Evolutionary conservation across 306 rosid genomes (phyloP), one percentile per base, ranked within the genome.

Genomic region (Cicer arietinum): DNA sequence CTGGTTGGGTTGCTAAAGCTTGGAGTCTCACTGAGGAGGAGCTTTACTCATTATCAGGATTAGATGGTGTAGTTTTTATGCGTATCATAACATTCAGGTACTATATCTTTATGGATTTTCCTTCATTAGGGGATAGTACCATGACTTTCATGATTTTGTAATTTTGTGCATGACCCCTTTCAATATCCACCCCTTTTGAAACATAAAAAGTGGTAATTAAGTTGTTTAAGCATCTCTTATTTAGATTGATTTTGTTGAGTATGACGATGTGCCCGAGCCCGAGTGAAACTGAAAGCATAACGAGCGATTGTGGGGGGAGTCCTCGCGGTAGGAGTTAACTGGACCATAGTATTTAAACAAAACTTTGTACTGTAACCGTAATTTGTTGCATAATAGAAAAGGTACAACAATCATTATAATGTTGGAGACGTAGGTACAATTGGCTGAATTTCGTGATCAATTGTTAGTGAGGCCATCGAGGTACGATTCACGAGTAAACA

Each of bases 11-110:
- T 42, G 81, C 82, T 51, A 77, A 73, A 43, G 96, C 98, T 0
- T 94, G 93, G 96, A 84, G 67, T 64, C 90, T 94, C 76, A 76
- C 99, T 37, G 99, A 94, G 78, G 99, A 92, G 47, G 93, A 94
- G 8, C 76, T 94, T 58, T 78, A 90, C 47, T 71, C 86, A 30
- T 48, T 80, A 43, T 88, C 89, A 2, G 97, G 97, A 44, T 77
- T 94, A 81, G 99, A 94, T 74, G 93, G 89, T 50, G 90, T 92
- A 37, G 93, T 92, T 35, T 94, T 82, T 70, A 86, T 94, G 88
- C 89, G 93, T 57, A 85, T 86, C 25, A 90, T 92, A 51, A 89
- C 93, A 65, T 87, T 92, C 87, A 86, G 97, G 97, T 90, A 60
- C 35, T 60, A 66, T 42, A 11, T 17, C 25, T 47, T 69, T 67